phyloP scores from a whole-genome alignment of 495 filamentous ascomycete genomes.

The Talaromyces liani region DNA sequence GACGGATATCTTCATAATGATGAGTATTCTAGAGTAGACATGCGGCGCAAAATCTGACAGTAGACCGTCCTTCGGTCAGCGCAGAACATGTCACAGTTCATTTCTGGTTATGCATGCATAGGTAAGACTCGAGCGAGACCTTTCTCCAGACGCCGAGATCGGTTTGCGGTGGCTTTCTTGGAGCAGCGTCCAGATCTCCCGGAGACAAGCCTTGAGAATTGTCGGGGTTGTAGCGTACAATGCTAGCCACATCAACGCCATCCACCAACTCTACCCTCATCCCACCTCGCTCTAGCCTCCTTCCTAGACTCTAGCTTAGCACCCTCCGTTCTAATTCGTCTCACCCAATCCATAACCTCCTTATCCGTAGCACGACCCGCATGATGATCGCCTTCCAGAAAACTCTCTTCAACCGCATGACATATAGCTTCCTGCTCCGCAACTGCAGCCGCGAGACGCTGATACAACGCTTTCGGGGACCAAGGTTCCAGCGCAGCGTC shows the following conservation, averaged over 20 bases:
- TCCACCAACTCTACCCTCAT: slow-evolving; percentile 86
- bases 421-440: slow-evolving; percentile 80
- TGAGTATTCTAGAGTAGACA: background rate
- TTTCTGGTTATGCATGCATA: background rate
- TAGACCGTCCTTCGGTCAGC: too few relatives aligned
- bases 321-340: slow-evolving; percentile 67
- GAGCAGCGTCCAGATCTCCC: background rate
- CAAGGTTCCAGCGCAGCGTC: slow-evolving; percentile 78
- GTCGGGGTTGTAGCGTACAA: too few relatives aligned
- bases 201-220: too few relatives aligned
- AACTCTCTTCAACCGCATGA: slow-evolving; percentile 79
- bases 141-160: background rate
- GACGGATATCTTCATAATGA: background rate
- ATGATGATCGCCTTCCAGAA: slow-evolving; percentile 55
- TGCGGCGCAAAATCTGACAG: background rate
- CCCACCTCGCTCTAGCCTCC: slow-evolving; percentile 86
- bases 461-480: slow-evolving; percentile 75
- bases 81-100: background rate
- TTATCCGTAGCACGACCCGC: slow-evolving; percentile 57
- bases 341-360: slow-evolving; percentile 77
- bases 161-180: background rate
- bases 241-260: slow-evolving; percentile 56
- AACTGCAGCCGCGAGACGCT: slow-evolving; percentile 63
- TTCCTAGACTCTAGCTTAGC: slow-evolving; percentile 65
- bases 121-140: background rate